These are phyloP conservation scores for Pleurotus citrinopileatus DNA, from an alignment of 768 basidiomycete genomes.

Conservation along the genomic window DNA sequence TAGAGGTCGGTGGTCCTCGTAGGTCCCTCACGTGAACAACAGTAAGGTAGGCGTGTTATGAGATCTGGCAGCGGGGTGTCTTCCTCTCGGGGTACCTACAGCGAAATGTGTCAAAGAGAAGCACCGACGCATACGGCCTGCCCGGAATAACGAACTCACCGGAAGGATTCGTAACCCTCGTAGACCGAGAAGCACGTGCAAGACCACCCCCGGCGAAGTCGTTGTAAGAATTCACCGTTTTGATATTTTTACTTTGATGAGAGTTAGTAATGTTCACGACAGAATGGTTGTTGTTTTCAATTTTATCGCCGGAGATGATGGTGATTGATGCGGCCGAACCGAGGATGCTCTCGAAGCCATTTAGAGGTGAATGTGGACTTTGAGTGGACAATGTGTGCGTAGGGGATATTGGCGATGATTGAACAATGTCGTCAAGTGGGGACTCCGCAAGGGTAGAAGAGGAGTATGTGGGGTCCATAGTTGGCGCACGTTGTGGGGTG, in stretches of 20 bases:
- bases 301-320: conserved; percentile 7
- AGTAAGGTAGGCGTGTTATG: too few relatives aligned
- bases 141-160: too few relatives aligned
- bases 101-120: too few relatives aligned
- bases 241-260: background rate
- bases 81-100: too few relatives aligned
- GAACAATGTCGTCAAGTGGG: background rate
- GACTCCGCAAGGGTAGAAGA: background rate
- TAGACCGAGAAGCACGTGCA: too few relatives aligned
- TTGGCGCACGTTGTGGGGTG: too few relatives aligned
- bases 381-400: background rate
- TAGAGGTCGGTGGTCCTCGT: too few relatives aligned
- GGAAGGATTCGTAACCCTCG: too few relatives aligned
- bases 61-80: too few relatives aligned
- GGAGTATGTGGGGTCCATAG: background rate
- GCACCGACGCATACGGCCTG: too few relatives aligned
- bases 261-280: background rate
- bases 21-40: too few relatives aligned
- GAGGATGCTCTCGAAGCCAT: background rate
- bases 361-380: background rate
- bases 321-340: background rate
- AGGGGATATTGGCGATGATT: background rate
- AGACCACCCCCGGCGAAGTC: background rate
- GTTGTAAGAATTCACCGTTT: background rate
- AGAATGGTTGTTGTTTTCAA: background rate